Conservation (phyloP, 768 basidiomycete genomes). For the Podaxis sp. region DNA sequence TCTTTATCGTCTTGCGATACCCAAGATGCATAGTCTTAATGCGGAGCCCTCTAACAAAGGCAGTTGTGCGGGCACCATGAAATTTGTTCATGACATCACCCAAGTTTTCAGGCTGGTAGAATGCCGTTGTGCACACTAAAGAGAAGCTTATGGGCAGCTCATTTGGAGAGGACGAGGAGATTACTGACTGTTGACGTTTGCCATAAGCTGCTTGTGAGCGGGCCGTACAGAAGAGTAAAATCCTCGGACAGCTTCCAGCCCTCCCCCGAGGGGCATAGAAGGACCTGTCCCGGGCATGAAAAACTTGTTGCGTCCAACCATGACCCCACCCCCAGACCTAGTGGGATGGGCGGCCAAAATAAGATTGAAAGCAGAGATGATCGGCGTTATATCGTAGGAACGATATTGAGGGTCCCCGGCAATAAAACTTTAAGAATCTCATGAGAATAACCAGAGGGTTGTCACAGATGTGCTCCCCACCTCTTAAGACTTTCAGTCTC, state of each 20-base stretch:
- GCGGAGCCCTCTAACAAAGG: conserved; percentile 66
- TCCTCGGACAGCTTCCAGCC: conserved; percentile 54
- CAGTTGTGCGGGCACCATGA: conserved; percentile 58
- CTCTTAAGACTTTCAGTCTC: conserved; percentile 50
- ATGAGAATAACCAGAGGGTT: conserved; percentile 1
- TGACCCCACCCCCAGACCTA: conserved; percentile 52
- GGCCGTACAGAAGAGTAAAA: conserved; percentile 64
- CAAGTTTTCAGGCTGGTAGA: conserved; percentile 63
- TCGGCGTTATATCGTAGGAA: conserved; percentile 55
- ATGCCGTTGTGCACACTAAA: conserved; percentile 59
- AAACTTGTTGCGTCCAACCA: conserved; percentile 65
- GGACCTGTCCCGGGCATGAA: conserved; percentile 55
- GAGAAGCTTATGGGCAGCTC: background rate
- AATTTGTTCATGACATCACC: conserved; percentile 62
- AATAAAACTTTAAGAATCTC: conserved; percentile 45
- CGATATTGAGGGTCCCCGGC: conserved; percentile 53
- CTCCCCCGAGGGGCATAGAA: conserved; percentile 53
- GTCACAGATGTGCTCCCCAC: conserved; percentile 25
- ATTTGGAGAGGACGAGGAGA: conserved; percentile 22
- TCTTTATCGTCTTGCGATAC: conserved; percentile 71
- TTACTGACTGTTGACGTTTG: conserved; percentile 60
- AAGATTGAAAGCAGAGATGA: conserved; percentile 67
- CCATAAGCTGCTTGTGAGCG: conserved; percentile 55
- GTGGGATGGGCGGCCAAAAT: conserved; percentile 58
- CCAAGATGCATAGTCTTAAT: conserved; percentile 68